Percentiles rank a stretch among this genome's conserved stretches.
Evolutionary conservation across 148 eudicot species (phyloP).

Genomic region (Fagopyrum tataricum): DNA sequence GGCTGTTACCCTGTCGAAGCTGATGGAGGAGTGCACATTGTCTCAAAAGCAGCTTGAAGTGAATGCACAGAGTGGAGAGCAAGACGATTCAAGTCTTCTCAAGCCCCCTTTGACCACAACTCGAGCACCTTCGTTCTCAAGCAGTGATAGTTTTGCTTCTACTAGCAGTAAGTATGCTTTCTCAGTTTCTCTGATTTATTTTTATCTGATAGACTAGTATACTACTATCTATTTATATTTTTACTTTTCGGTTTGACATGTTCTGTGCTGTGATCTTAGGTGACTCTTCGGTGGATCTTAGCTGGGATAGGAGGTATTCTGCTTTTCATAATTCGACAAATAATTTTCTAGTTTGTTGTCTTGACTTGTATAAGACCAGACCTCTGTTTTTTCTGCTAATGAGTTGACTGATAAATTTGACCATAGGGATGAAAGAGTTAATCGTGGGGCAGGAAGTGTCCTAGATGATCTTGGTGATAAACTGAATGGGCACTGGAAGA

Average conservation of each 20-base stretch:
- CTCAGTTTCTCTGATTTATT: background rate
- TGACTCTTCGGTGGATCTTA: conserved; percentile 54
- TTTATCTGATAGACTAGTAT: background rate
- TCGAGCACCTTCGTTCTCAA: conserved; percentile 36
- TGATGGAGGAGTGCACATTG: conserved; percentile 19
- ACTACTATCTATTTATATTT: conserved; percentile 2
- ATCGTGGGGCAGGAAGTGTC: background rate
- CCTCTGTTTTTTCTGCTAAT: background rate
- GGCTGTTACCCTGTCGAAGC: conserved; percentile 20
- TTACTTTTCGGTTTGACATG: background rate
- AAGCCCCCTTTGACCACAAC: conserved; percentile 20
- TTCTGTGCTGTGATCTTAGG: conserved; percentile 35
- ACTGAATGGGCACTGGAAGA: background rate
- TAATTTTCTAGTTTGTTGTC: background rate
- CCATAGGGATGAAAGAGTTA: background rate
- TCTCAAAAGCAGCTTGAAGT: conserved; percentile 19
- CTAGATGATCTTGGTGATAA: background rate
- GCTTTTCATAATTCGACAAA: background rate
- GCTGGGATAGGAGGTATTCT: conserved; percentile 41
- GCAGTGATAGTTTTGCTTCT: conserved; percentile 50
- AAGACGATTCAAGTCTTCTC: conserved; percentile 25
- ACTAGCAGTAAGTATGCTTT: conserved; percentile 42
- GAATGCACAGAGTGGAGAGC: conserved; percentile 24
- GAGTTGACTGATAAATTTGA: background rate
- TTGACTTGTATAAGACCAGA: background rate